Evolutionary conservation across 2,329 filamentous ascomycete species (phyloP), one percentile per base, ranked within the genome.

Genomic region (Xylaria sp.): DNA sequence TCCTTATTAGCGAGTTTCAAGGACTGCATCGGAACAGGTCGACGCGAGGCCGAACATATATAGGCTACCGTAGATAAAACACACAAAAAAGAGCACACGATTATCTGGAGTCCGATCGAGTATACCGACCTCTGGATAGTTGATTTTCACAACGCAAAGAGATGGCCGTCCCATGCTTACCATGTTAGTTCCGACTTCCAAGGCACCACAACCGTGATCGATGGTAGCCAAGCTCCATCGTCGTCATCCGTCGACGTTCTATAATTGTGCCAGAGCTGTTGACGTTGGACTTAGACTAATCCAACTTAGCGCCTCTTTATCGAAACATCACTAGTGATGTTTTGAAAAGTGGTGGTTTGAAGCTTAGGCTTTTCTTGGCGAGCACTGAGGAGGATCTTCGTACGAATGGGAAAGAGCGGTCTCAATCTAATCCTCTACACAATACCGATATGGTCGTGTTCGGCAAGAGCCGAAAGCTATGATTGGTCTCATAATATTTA

Each of bases 1-100:
- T 74, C 76, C 74, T 81, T 85, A 43, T 66, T 62, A 84, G 83
- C 82, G 82, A 82, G 86, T 88, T 88, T 88, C 83, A 86, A 84
- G 83, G 82, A 79, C 73, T 64, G 61, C 25, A 25, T 51, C 60
- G 43, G 60, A 64, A 64, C 15, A 25, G 23, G 31, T 18, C 54
- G 48, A 64, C 41, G 43, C 52, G 33, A 52, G 12, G 23, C 36
- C 39, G 18, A 25, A 31, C 39, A 43, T 20, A 58, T 25, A 58
- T 10, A 46, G 23, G 18, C 13, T 28, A 46, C 41, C 41, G 23
- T n/a, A n/a, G 46, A 15, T n/a, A 46, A 58, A 58, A 58, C 13
- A 31, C 15, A 23, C 13, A 31, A 31, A 12, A 20, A 8, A 28
- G 13, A 58, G 28, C 15, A 10, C 28, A 36, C 15, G 12, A 31